phyloP scores from a whole-genome alignment of 2,329 filamentous ascomycete species.

The Colletotrichum truncatum region DNA sequence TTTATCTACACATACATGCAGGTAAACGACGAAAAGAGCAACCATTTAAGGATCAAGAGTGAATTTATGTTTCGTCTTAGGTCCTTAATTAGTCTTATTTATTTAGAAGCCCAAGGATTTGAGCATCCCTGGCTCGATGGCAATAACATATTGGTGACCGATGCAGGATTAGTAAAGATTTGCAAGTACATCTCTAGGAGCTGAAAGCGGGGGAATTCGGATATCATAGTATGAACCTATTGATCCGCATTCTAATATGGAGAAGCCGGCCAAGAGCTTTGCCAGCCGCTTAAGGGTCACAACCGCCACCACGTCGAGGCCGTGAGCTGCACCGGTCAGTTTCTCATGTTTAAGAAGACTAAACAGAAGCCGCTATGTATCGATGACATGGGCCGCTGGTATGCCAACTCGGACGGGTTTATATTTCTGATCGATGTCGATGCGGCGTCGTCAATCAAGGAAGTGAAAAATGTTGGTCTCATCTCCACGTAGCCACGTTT shows the following conservation, averaged over 20 bases:
- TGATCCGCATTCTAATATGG: background rate
- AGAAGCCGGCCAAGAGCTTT: background rate
- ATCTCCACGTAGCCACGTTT: background rate
- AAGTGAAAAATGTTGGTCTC: background rate
- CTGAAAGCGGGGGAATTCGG: no score
- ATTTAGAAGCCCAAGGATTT: background rate
- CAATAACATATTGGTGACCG: background rate
- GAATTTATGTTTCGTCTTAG: no score
- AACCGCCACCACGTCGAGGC: background rate
- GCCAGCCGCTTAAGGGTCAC: background rate
- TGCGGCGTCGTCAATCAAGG: background rate
- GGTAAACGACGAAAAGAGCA: no score
- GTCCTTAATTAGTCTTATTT: background rate
- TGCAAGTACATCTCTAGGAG: background rate
- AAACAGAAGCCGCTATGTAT: background rate
- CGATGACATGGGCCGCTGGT: background rate
- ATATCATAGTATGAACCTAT: background rate
- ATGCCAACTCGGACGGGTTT: background rate
- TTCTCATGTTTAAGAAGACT: background rate
- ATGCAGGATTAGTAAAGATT: background rate
- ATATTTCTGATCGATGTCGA: background rate
- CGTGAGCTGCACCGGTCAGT: background rate
- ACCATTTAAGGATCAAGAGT: no score
- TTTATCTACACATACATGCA: background rate
- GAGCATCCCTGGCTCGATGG: background rate